Evolutionary conservation across 2,329 filamentous ascomycete species (phyloP).

Genomic region (Ophiocordyceps camponoti-rufipedis): DNA sequence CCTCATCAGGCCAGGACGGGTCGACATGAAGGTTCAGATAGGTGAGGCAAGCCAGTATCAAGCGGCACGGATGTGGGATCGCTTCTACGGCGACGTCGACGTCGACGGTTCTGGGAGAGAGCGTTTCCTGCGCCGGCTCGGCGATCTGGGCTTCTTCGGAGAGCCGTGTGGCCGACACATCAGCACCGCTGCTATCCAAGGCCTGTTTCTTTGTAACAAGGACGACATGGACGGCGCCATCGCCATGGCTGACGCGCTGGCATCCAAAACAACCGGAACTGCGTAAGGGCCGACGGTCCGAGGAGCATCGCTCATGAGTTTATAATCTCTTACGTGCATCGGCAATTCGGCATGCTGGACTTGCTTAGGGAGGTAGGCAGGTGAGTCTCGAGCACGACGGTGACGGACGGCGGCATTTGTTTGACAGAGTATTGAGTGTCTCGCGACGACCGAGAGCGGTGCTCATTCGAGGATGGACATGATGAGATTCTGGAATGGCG

Average conservation of each 20-base stretch:
- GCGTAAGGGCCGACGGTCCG: neutral
- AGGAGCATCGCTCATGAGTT: too few relatives aligned
- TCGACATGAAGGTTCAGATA: constrained; percentile 83
- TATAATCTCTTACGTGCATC: too few relatives aligned
- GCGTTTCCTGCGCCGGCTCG: constrained; percentile 53
- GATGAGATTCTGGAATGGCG: neutral
- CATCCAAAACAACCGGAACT: constrained; percentile 35
- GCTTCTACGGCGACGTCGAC: constrained; percentile 82
- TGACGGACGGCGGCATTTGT: too few relatives aligned
- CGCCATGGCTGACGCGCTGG: constrained; percentile 51
- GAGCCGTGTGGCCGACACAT: constrained; percentile 34
- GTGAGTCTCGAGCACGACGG: too few relatives aligned
- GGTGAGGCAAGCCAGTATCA: constrained; percentile 78
- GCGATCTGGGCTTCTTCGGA: constrained; percentile 52
- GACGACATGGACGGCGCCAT: constrained; percentile 78
- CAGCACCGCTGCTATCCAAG: constrained; percentile 85
- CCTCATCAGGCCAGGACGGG: constrained; percentile 73
- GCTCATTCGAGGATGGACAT: too few relatives aligned
- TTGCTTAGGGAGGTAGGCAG: too few relatives aligned
- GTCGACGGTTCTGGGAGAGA: constrained; percentile 38
- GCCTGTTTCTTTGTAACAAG: constrained; percentile 91
- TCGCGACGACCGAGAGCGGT: too few relatives aligned
- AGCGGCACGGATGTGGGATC: constrained; percentile 75
- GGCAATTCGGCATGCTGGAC: too few relatives aligned
- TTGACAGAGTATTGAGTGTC: too few relatives aligned